These are phyloP conservation scores for Sphaerulina populicola DNA, from an alignment of 2,329 filamentous ascomycete species.

Conservation along the genomic window DNA sequence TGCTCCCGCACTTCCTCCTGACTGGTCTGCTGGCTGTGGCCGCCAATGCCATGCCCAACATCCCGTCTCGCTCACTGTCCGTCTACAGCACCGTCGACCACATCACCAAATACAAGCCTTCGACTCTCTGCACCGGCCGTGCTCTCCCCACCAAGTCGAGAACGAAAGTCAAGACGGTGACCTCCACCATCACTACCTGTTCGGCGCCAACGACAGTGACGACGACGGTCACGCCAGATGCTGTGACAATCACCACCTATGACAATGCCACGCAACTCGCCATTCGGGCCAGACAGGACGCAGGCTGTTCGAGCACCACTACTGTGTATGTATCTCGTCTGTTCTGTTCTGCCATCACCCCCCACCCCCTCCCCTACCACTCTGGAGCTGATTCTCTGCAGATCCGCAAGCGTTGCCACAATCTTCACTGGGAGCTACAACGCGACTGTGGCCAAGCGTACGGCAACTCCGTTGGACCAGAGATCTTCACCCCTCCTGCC, in stretches of 20 bases:
- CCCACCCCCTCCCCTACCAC: neutral
- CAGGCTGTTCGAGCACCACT: slow-evolving; percentile 17
- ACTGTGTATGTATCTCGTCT: slow-evolving; percentile 14
- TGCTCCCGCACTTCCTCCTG: slow-evolving; percentile 8
- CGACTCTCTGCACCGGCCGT: neutral
- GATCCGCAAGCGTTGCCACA: slow-evolving; percentile 16
- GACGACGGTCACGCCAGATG: slow-evolving; percentile 17
- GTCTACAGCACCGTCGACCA: slow-evolving; percentile 15
- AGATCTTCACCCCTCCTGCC: slow-evolving; percentile 6
- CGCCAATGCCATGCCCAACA: slow-evolving; percentile 5
- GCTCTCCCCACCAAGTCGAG: slow-evolving; percentile 16
- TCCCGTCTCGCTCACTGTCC: slow-evolving; percentile 7
- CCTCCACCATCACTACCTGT: slow-evolving; percentile 19
- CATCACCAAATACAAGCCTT: slow-evolving; percentile 20
- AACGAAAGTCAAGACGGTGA: slow-evolving; percentile 14
- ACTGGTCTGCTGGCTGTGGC: slow-evolving; percentile 9
- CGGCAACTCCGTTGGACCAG: slow-evolving; percentile 15
- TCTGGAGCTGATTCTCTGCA: slow-evolving; percentile 1
- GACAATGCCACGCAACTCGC: slow-evolving; percentile 5
- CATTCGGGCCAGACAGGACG: slow-evolving; percentile 2
- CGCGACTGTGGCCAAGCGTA: slow-evolving; percentile 19
- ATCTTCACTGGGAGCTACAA: slow-evolving; percentile 24
- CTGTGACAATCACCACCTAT: slow-evolving; percentile 11
- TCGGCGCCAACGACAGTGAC: slow-evolving; percentile 14
- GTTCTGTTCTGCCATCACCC: too few relatives aligned